Percentiles rank a stretch among this genome's conserved stretches.
Evolutionary conservation across 139 green algal species (phyloP).

Genomic region (Auxenochlorella pyrenoidosa): DNA sequence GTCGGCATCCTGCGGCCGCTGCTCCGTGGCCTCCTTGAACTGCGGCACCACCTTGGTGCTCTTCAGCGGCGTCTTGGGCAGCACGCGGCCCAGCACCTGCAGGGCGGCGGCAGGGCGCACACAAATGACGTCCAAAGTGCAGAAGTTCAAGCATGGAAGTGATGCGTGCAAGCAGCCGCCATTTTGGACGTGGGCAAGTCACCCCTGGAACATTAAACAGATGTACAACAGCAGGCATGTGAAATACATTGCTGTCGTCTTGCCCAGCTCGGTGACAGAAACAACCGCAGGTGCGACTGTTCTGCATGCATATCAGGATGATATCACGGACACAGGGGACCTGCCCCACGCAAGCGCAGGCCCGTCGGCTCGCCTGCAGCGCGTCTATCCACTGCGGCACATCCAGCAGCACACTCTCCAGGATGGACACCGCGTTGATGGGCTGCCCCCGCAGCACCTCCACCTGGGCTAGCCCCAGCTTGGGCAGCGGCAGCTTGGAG

Average conservation of each 20-base stretch:
- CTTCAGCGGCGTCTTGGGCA: slow-evolving; percentile 45
- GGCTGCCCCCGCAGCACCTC: slow-evolving; percentile 60
- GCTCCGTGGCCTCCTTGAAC: slow-evolving; percentile 62
- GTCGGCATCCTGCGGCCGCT: slow-evolving; percentile 46
- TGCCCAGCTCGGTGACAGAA: too few relatives aligned
- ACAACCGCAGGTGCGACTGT: too few relatives aligned
- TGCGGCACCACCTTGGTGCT: slow-evolving; percentile 44
- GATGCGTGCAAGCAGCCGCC: not conserved
- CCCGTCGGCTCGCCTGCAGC: slow-evolving; percentile 55
- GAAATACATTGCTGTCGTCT: too few relatives aligned
- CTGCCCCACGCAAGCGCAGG: not conserved
- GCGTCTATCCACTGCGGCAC: slow-evolving; percentile 75
- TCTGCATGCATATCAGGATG: too few relatives aligned
- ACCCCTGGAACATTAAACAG: too few relatives aligned
- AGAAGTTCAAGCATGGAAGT: not conserved
- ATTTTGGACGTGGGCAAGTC: too few relatives aligned
- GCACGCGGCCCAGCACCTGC: slow-evolving; percentile 57
- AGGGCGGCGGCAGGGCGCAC: not conserved
- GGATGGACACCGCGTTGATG: slow-evolving; percentile 70
- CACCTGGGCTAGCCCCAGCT: slow-evolving; percentile 78
- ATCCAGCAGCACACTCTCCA: slow-evolving; percentile 72
- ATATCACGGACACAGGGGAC: not conserved
- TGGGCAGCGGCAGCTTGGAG: slow-evolving; percentile 57
- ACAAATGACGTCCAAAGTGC: not conserved
- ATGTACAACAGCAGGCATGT: too few relatives aligned